A percentile compares a stretch with the other conserved stretches of the same genome.
These are phyloP conservation scores for Alternaria brassicicola DNA, from an alignment of 2,329 filamentous ascomycete species.

Conservation along the genomic window DNA sequence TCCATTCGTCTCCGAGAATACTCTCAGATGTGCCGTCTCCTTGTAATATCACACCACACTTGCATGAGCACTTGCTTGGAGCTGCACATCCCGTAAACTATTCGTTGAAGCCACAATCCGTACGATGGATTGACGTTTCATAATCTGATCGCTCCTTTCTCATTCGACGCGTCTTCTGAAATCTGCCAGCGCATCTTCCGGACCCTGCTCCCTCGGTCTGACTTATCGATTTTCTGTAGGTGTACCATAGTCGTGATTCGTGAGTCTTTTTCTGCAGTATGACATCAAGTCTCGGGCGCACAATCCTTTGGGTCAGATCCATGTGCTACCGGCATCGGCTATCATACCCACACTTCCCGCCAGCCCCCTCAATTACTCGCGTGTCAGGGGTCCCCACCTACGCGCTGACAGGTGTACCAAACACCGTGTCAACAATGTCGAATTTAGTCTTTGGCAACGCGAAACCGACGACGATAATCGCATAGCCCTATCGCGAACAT, in stretches of 20 bases:
- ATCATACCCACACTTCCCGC: conserved; percentile 22
- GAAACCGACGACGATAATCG: neutral
- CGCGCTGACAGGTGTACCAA: conserved; percentile 2
- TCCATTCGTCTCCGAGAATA: neutral
- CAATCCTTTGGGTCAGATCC: conserved; percentile 7
- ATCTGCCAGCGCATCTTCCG: conserved; percentile 28
- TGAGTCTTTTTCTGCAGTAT: conserved; percentile 16
- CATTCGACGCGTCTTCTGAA: conserved; percentile 12
- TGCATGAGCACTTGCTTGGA: conserved; percentile 12
- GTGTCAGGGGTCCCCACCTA: conserved; percentile 21
- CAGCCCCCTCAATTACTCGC: conserved; percentile 26
- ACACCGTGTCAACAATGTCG: neutral
- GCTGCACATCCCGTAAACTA: neutral
- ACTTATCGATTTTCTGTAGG: conserved; percentile 2
- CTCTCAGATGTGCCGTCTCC: conserved; percentile 8
- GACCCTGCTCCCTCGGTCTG: conserved; percentile 9
- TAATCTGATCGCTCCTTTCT: conserved; percentile 11
- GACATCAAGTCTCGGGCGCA: conserved; percentile 27
- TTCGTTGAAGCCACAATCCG: conserved; percentile 4
- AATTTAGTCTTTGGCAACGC: neutral
- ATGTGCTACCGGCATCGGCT: conserved; percentile 23
- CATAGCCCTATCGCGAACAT: neutral
- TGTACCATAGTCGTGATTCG: conserved; percentile 29
- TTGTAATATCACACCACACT: conserved; percentile 8
- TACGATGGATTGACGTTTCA: conserved; percentile 21